Evolutionary conservation across 2,329 filamentous ascomycete species (phyloP), one percentile per base, ranked within the genome.

Genomic region (Xylaria arbuscula): DNA sequence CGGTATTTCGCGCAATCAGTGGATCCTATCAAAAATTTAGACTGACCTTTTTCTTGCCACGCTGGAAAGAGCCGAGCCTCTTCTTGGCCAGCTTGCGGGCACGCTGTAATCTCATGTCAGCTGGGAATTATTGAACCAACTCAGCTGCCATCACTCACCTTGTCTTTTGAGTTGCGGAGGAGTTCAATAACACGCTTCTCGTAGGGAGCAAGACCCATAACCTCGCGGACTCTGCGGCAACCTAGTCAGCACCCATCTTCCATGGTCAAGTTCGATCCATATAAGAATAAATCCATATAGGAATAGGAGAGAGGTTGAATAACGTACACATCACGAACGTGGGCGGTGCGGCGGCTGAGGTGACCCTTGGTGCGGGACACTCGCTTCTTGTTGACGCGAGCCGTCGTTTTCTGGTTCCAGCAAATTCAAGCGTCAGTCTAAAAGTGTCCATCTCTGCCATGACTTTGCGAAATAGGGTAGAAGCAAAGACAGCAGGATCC

Each of bases 121-220:
- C 32, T 6, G 7, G 36, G 1, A 6, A 2, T 24, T 2, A 24
- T 24, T n/a, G 2, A 15, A 47, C 17, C 13, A 19, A n/a, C 9
- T 13, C 6, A 28, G 2, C 51, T 36, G 9, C 32, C 6, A 17
- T 40, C 22, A 19, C 69, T 62, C 34, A 70, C 69, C 93, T 98
- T 98, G 87, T 99, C 96, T 89, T 97, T 97, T 88, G 89, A 92
- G 92, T 99, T 99, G 81, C 96, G 93, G 86, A 99, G 92, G 83
- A 99, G 88, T 90, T 99, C 96, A 83, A 99, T 97, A 79, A 99
- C 93, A 82, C 96, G 94, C 85, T 96, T 95, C 91, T 99, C 96
- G 84, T 99, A 96, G 80, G 93, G 93, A 78, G 93, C 93, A 78
- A 96, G 92, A 81, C 93, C 96, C 84, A 94, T 91, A 84, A 98